Conservation (phyloP, 2,329 filamentous ascomycete genomes). For the Sphaerulina vaccinii region DNA sequence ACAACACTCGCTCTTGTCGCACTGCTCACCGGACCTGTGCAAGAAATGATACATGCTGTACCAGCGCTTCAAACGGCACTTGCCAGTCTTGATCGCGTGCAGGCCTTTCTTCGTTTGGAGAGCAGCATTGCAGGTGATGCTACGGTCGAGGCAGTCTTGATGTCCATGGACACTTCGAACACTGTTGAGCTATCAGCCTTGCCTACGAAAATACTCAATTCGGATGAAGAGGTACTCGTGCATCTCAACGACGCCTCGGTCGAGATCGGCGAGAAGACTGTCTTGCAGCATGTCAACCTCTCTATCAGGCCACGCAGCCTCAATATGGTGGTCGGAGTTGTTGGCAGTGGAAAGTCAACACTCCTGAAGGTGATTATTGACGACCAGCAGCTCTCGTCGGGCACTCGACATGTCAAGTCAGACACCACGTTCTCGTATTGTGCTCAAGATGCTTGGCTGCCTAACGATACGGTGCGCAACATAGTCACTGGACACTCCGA, state of each 20-base stretch:
- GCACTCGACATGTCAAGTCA: neutral
- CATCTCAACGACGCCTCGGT: constrained; percentile 8
- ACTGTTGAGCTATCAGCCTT: constrained; percentile 7
- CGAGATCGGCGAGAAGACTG: constrained; percentile 1
- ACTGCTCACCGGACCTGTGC: constrained; percentile 18
- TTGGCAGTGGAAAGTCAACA: constrained; percentile 18
- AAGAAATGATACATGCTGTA: constrained; percentile 23
- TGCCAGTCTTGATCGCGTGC: constrained; percentile 24
- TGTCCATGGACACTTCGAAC: neutral
- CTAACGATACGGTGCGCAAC: constrained; percentile 21
- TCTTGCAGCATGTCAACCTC: constrained; percentile 13
- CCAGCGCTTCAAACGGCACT: constrained; percentile 20
- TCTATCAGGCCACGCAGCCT: neutral
- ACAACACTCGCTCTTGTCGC: constrained; percentile 21
- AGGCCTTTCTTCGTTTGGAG: constrained; percentile 20
- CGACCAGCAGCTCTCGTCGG: constrained; percentile 8
- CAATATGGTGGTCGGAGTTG: constrained; percentile 16
- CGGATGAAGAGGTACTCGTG: neutral
- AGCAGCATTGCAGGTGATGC: neutral
- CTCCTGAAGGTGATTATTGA: constrained; percentile 19
- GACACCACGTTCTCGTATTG: constrained; percentile 14
- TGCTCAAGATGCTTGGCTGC: constrained; percentile 24
- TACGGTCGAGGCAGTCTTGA: too few species aligned
- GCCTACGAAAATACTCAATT: neutral
- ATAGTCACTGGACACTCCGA: constrained; percentile 15